Base-by-base conservation (phyloP, 1,139 yeast species). In the Candida sanyaensis region DNA sequence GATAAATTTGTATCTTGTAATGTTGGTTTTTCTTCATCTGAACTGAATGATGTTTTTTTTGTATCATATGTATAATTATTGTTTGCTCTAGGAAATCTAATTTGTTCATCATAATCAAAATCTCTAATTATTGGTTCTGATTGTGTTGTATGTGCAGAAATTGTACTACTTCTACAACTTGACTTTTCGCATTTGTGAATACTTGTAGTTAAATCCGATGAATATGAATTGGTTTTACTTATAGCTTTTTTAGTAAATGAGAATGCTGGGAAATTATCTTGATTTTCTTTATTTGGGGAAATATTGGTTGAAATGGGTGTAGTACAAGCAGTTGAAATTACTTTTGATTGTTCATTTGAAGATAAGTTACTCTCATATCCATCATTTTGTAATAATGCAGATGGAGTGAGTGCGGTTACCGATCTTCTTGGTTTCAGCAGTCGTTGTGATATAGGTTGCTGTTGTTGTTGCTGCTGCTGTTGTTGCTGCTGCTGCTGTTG, bases 21-120 rank as follows among this genome's bases (percentile, higher is more conserved):
- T 12, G 10, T 27, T 24, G 28, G 29, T 30, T 41, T 41, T 13
- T 42, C 37, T 11, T 45, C 48, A 36, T 37, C 39, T 27, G 45
- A 42, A 36, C 48, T 45, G 24, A 45, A 45, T 9, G 43, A 45
- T 12, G 33, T 37, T 26, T 41, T 45, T 27, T 46, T 49, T 7
- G 47, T 43, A 10, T 46, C 44, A 43, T 64, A 63, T 0, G 71
- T 63, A 45, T 60, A 63, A 46, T 59, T 62, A 53, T 57, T 64
- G 37, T 62, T 63, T 68, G 74, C 71, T 37, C 78, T 55, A 5
- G 79, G 80, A 27, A 76, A 77, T 50, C 79, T 56, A 41, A 75
- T 75, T 54, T 72, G 77, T 50, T 75, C 76, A 50, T 74, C 74
- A 51, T 73, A 73, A 55, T 74, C 69, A 45, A 71, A 59, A 43